Evolutionary conservation across 106 monocot species (phyloP).

Genomic region (Dactylorhiza incarnata): DNA sequence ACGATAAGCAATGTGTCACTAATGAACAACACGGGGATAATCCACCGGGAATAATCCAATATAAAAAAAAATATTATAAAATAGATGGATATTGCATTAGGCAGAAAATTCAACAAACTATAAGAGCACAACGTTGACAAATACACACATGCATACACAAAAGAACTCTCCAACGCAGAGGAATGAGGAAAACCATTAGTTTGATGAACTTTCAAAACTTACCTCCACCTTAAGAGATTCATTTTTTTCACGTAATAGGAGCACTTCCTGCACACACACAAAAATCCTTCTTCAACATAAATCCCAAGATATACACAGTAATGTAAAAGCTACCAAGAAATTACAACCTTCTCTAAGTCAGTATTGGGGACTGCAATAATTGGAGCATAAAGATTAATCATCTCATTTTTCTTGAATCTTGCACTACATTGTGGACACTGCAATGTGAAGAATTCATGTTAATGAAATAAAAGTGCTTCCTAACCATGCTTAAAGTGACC

Average conservation of each 20-base stretch:
- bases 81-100: neutral
- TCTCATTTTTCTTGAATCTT: slow-evolving; percentile 22
- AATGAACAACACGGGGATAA: too few species aligned
- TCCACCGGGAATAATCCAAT: too few species aligned
- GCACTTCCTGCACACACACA: slow-evolving; percentile 59
- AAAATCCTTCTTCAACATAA: slow-evolving; percentile 11
- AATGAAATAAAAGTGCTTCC: slow-evolving; percentile 1
- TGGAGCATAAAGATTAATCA: slow-evolving; percentile 44
- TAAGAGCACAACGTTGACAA: neutral
- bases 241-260: slow-evolving; percentile 39
- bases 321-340: neutral
- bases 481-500: neutral
- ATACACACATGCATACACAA: neutral
- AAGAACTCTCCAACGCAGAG: neutral
- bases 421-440: slow-evolving; percentile 46
- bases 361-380: slow-evolving; percentile 33
- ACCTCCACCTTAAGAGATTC: slow-evolving; percentile 49
- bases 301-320: neutral
- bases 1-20: too few species aligned
- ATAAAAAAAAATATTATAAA: neutral
- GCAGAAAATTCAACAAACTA: neutral
- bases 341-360: slow-evolving; percentile 51
- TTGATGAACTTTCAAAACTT: neutral
- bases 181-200: neutral
- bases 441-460: slow-evolving; percentile 4